These are phyloP conservation scores for Blastocystis sp. DNA, from an alignment of 352 stramenopile genomes.

Conservation along the genomic window DNA sequence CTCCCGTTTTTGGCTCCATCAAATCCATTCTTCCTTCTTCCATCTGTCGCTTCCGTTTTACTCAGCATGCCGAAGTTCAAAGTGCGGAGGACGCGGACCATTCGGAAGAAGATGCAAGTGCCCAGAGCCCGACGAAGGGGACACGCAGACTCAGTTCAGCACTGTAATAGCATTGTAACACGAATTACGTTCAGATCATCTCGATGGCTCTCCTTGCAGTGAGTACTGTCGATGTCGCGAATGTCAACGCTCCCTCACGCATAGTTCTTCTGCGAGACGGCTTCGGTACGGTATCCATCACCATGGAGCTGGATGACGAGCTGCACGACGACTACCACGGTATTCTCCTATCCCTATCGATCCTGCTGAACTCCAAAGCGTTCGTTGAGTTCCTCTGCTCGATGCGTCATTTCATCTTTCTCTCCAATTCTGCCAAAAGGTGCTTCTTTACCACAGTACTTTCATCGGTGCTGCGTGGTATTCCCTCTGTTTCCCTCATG, in stretches of 20 bases:
- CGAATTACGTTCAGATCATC: constrained; percentile 2
- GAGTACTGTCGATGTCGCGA: constrained; percentile 42
- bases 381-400: constrained; percentile 65
- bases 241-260: not conserved
- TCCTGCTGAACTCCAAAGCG: constrained; percentile 53
- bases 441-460: constrained; percentile 30
- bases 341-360: not conserved
- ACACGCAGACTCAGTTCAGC: not conserved
- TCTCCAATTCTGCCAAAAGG: constrained; percentile 18
- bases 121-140: not conserved
- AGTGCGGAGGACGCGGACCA: constrained; percentile 1
- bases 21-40: not conserved
- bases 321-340: not conserved
- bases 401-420: constrained; percentile 27
- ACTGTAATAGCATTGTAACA: not conserved
- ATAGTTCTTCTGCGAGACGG: constrained; percentile 31
- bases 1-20: not conserved
- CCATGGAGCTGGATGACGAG: not conserved
- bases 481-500: not conserved
- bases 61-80: constrained; percentile 26
- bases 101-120: constrained; percentile 46
- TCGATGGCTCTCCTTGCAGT: constrained; percentile 37
- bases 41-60: not conserved
- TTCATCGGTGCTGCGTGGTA: constrained; percentile 12
- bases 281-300: constrained; percentile 2